A percentile compares a stretch with the other conserved stretches of the same genome.
Evolutionary conservation across 331 rosid genomes (phyloP).

Genomic region (Arachis monticola): DNA sequence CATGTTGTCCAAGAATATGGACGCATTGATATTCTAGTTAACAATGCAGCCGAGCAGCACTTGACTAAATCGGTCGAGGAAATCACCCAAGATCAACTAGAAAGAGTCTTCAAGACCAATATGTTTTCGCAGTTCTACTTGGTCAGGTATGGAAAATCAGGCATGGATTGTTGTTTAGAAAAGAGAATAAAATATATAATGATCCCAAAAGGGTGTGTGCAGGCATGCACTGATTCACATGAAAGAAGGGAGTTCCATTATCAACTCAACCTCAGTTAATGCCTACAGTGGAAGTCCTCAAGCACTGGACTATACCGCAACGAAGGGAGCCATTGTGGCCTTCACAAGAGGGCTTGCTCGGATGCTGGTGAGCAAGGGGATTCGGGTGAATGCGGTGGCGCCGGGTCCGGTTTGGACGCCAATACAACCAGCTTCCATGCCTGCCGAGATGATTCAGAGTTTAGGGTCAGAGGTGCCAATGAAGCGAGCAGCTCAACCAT

Average conservation of each 20-base stretch:
- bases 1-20: slow-evolving; percentile 46
- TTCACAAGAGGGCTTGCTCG: slow-evolving; percentile 56
- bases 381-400: slow-evolving; percentile 67
- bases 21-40: slow-evolving; percentile 50
- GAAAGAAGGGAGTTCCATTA: slow-evolving; percentile 64
- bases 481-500: slow-evolving; percentile 61
- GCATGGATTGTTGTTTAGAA: background rate
- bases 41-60: slow-evolving; percentile 56
- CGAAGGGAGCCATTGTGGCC: slow-evolving; percentile 61
- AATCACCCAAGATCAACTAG: slow-evolving; percentile 42
- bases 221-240: slow-evolving; percentile 67
- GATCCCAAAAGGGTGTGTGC: background rate
- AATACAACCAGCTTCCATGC: slow-evolving; percentile 42
- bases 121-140: slow-evolving; percentile 54
- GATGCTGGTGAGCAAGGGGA: slow-evolving; percentile 52
- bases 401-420: slow-evolving; percentile 73
- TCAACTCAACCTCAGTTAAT: slow-evolving; percentile 56
- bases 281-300: slow-evolving; percentile 48
- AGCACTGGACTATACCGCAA: slow-evolving; percentile 48
- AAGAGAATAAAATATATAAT: background rate
- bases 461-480: slow-evolving; percentile 55
- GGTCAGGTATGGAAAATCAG: slow-evolving; percentile 41
- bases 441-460: slow-evolving; percentile 34
- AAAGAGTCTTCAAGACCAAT: slow-evolving; percentile 50
- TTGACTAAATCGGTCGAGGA: slow-evolving; percentile 35